Conservation (phyloP, 2,329 filamentous ascomycete species). For the Dactylellina drechsleri region DNA sequence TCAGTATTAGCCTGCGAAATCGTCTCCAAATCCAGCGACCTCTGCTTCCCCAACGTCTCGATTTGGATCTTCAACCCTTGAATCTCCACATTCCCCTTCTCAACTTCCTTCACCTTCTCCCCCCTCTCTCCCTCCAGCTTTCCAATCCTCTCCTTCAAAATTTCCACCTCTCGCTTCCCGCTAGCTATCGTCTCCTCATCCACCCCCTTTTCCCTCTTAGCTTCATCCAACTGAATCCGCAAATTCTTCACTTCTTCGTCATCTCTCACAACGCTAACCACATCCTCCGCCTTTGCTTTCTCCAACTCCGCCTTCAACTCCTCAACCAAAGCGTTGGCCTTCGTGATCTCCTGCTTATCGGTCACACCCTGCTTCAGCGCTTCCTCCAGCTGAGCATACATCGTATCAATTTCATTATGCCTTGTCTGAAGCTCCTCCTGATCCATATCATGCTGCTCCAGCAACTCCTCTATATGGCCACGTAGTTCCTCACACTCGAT, state of each 20-base stretch:
- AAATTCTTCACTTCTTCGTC: slow-evolving; percentile 46
- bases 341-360: slow-evolving; percentile 50
- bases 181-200: slow-evolving; percentile 25
- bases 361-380: slow-evolving; percentile 42
- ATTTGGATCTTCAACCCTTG: slow-evolving; percentile 13
- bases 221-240: slow-evolving; percentile 35
- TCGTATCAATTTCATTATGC: slow-evolving; percentile 46
- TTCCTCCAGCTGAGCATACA: slow-evolving; percentile 43
- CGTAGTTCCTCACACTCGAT: slow-evolving; percentile 30
- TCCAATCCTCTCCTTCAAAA: slow-evolving; percentile 21
- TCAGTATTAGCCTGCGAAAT: slow-evolving; percentile 30
- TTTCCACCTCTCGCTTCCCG: slow-evolving; percentile 25
- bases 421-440: slow-evolving; percentile 45
- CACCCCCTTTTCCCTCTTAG: slow-evolving; percentile 30
- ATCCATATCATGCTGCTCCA: slow-evolving; percentile 47
- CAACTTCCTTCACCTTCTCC: slow-evolving; percentile 5
- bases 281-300: slow-evolving; percentile 10
- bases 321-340: slow-evolving; percentile 22
- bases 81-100: slow-evolving; percentile 23
- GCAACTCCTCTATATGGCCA: slow-evolving; percentile 40
- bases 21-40: slow-evolving; percentile 10
- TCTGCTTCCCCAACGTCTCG: slow-evolving; percentile 16
- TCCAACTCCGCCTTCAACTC: slow-evolving; percentile 44
- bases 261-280: slow-evolving; percentile 39
- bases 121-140: background rate